Conservation (phyloP, 192 early-diverging fungal species). For the Pecoramyces ruminantium region DNA sequence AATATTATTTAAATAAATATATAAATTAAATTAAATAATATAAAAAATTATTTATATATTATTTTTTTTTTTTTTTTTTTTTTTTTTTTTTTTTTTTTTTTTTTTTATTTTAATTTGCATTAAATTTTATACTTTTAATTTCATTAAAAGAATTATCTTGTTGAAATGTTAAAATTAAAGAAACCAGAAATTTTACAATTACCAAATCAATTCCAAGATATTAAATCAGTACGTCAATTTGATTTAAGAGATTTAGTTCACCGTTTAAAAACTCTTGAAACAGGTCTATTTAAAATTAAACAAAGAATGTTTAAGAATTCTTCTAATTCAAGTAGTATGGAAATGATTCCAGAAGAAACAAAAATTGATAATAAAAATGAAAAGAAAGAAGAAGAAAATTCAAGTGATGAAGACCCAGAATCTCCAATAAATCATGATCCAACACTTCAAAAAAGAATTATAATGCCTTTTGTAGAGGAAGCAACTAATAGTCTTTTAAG, state of each 20-base stretch:
- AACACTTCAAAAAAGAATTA: not conserved
- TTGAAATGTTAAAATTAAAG: constrained; percentile 23
- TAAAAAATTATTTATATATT: no score
- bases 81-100: no score
- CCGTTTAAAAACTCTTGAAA: constrained; percentile 7
- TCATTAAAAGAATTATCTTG: constrained; percentile 17
- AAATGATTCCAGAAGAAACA: not conserved
- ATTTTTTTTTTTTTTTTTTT: no score
- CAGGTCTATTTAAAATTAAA: not conserved
- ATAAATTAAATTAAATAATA: no score
- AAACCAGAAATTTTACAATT: constrained; percentile 20
- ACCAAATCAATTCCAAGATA: constrained; percentile 12
- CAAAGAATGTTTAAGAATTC: not conserved
- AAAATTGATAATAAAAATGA: not conserved
- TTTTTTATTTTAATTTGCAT: no score
- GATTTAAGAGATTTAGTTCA: constrained; percentile 14
- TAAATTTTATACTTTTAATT: not conserved
- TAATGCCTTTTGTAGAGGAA: not conserved
- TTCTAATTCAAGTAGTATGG: not conserved
- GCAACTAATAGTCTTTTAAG: not conserved
- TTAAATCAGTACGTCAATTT: constrained; percentile 18
- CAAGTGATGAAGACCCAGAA: not conserved
- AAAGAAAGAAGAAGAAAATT: not conserved
- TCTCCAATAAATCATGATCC: not conserved
- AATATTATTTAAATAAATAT: no score